Base-by-base conservation (phyloP, 164 flowering plant species). In the Umbellularia californica region DNA sequence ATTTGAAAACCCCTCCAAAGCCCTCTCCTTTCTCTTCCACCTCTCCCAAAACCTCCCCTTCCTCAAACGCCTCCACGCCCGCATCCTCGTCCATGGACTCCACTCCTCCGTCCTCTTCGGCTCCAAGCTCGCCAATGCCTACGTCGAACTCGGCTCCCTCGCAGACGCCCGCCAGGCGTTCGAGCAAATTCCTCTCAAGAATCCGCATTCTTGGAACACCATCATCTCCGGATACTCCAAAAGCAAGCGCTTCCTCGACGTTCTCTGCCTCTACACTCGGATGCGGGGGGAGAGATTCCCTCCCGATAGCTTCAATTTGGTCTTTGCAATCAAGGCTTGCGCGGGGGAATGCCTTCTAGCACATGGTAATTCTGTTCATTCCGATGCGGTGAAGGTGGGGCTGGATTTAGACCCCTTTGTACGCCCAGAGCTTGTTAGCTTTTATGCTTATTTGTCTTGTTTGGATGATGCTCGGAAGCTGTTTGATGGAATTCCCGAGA, bases 171-270 rank as follows among this genome's bases (percentile, higher is more conserved):
- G 28, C 72, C 15, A 75, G 58, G 69, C 55, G 14, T 78, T 75
- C 41, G 65, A 78, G 15, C 62, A 71, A 51, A 75, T 78, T 20
- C 71, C 75, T 55, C 65, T 20, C 33, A 75, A 74, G 55, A 78
- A 70, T 47, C 55, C 33, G 35, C 77, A 22, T 68, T 70, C 77
- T 27, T 78, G 81, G 81, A 78, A 78, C 77, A 71, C 77, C 20
- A 78, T 78, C 69, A 47, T 78, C 66, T 75, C 81, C 22, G 77
- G 72, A 17, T 78, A 66, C 51, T 75, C 60, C 9, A 75, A 74
- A 17, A 15, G 41, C 64, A n/a, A 13, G n/a, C 33, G 28, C 27
- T 72, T 50, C 72, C 50, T 23, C 6, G 78, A 75, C 27, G 74
- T 75, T 69, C 52, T 75, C 25, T 22, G 1, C 5, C 72, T 72